phyloP scores from a whole-genome alignment of 2,329 filamentous ascomycete genomes.

The Amauroascus verrucosus region DNA sequence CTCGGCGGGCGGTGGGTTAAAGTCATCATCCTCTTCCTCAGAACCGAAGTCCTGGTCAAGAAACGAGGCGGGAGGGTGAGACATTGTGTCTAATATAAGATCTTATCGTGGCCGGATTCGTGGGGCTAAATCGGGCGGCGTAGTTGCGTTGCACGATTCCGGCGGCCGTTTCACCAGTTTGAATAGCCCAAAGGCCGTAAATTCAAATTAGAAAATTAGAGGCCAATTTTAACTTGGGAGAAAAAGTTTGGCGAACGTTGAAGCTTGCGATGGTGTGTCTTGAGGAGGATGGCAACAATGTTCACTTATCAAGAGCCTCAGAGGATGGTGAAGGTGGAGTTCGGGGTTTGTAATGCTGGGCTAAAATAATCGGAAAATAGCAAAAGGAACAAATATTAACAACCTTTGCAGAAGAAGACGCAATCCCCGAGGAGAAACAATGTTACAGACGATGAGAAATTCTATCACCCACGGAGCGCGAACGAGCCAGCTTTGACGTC shows the following conservation, averaged over 20 bases:
- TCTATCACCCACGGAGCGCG: too few relatives aligned
- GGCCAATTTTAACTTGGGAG: too few relatives aligned
- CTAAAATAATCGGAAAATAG: too few relatives aligned
- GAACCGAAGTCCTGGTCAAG: slow-evolving; percentile 44
- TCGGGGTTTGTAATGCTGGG: not conserved
- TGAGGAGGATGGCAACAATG: too few relatives aligned
- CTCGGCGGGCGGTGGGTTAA: slow-evolving; percentile 71
- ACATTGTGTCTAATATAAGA: slow-evolving; percentile 20
- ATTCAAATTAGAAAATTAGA: not conserved
- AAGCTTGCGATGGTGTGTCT: not conserved
- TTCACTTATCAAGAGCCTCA: not conserved
- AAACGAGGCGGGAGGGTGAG: slow-evolving; percentile 31
- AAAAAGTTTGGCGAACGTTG: not conserved
- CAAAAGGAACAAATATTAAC: too few relatives aligned
- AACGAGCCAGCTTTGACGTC: too few relatives aligned
- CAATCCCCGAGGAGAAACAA: too few relatives aligned
- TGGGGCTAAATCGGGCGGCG: not conserved
- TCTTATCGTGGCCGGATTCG: not conserved
- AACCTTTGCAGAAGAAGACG: too few relatives aligned
- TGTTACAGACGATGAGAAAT: too few relatives aligned
- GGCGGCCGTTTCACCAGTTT: not conserved
- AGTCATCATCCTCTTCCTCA: slow-evolving; percentile 73
- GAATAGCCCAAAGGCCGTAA: not conserved
- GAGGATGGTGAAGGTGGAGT: not conserved
- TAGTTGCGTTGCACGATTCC: not conserved